These are phyloP conservation scores for Uronychia setigera DNA, from an alignment of 73 alveolate genomes.

Conservation along the genomic window DNA sequence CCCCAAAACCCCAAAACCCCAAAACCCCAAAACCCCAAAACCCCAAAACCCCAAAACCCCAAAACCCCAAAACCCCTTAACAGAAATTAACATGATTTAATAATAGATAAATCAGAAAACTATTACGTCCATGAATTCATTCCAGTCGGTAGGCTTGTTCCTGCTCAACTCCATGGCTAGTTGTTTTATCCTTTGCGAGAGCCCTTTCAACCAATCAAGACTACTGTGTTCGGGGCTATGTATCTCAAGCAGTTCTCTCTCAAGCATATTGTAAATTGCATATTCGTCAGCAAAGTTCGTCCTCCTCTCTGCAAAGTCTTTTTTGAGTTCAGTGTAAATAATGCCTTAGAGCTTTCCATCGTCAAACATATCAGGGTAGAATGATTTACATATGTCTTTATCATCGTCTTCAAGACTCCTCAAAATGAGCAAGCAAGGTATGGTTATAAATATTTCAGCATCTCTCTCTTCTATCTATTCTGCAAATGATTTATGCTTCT, in stretches of 20 bases:
- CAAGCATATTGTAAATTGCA: conserved; percentile 46
- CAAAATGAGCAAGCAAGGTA: conserved; percentile 62
- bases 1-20: too few species aligned
- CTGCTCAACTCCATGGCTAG: conserved; percentile 60
- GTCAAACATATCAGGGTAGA: conserved; percentile 69
- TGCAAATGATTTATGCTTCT: conserved; percentile 49
- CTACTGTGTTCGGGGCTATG: neutral
- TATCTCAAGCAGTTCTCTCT: conserved; percentile 44
- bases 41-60: too few species aligned
- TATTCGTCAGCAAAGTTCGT: conserved; percentile 28
- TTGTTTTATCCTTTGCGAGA: conserved; percentile 31
- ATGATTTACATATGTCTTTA: conserved; percentile 54
- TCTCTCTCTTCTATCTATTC: conserved; percentile 65
- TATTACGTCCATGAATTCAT: conserved; percentile 57
- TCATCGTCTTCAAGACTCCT: conserved; percentile 63
- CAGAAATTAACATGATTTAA: too few species aligned
- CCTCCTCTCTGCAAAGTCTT: conserved; percentile 19
- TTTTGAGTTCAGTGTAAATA: conserved; percentile 32
- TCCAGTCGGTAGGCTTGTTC: conserved; percentile 67
- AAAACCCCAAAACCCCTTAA: too few species aligned
- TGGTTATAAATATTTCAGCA: conserved; percentile 66
- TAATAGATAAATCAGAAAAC: neutral
- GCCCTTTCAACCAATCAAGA: neutral
- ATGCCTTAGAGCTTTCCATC: conserved; percentile 37
- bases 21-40: too few species aligned